phyloP scores from a whole-genome alignment of 192 early-diverging fungal species.

The Lunasporangiospora selenospora region DNA sequence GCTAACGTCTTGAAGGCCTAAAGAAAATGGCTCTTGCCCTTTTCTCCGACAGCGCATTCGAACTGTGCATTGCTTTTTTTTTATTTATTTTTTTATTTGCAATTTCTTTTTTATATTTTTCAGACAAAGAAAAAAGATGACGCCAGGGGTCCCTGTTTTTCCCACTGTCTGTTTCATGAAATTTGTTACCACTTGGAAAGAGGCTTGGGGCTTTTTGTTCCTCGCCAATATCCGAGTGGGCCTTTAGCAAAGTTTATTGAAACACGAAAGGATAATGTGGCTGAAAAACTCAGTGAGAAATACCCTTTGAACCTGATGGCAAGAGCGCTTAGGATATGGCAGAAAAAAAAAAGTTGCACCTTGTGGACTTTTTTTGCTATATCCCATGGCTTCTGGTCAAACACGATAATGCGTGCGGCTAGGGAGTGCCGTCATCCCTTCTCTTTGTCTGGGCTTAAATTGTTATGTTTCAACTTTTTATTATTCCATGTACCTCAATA shows the following conservation, averaged over 20 bases:
- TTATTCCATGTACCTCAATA: no score
- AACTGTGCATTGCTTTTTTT: no score
- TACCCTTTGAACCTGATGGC: constrained; percentile 52
- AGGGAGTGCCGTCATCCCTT: constrained; percentile 44
- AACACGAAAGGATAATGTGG: no score
- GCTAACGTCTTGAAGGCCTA: constrained; percentile 25
- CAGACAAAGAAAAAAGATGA: constrained; percentile 33
- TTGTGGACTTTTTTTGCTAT: background rate
- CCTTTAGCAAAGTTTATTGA: no score
- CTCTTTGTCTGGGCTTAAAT: no score
- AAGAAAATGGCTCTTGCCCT: background rate
- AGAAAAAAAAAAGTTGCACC: background rate
- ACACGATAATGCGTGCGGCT: constrained; percentile 52
- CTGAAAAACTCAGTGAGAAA: constrained; percentile 50
- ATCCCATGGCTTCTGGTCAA: no score
- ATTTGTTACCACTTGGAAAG: constrained; percentile 7
- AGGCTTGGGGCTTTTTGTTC: background rate
- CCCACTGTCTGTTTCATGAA: no score
- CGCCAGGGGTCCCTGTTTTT: constrained; percentile 59
- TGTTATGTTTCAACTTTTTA: constrained; percentile 13
- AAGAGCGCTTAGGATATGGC: no score
- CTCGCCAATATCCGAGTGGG: no score
- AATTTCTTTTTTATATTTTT: constrained; percentile 5
- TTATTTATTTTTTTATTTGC: constrained; percentile 13
- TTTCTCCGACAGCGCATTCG: background rate